Percentiles rank a stretch among this genome's conserved stretches.
phyloP scores from a whole-genome alignment of 805 yeast genomes.

The Metschnikowia baotianmanensis region DNA sequence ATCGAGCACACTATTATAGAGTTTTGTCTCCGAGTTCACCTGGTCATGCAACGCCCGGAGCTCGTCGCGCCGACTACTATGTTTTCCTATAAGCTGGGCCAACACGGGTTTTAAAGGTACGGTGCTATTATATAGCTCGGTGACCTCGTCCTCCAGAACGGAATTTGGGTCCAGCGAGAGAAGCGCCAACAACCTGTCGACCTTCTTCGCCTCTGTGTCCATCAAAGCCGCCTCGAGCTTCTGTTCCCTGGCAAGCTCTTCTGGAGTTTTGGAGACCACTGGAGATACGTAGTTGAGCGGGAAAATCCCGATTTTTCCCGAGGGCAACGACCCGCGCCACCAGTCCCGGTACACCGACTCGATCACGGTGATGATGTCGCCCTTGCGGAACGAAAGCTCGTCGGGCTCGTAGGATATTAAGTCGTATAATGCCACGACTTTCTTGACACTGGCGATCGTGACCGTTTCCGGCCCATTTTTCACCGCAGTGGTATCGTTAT shows the following conservation, averaged over 20 bases:
- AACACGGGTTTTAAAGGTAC: constrained; percentile 72
- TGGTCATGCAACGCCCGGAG: constrained; percentile 67
- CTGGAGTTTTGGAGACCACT: constrained; percentile 60
- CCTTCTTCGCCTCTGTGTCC: constrained; percentile 48
- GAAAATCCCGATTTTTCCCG: constrained; percentile 81
- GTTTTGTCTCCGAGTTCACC: constrained; percentile 62
- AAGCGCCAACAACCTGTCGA: constrained; percentile 67
- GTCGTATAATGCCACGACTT: constrained; percentile 85
- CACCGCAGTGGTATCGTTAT: background rate
- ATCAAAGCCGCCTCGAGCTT: constrained; percentile 54
- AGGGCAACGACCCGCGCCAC: constrained; percentile 84
- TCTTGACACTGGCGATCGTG: constrained; percentile 48
- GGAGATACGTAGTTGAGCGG: constrained; percentile 91
- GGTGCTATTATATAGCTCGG: constrained; percentile 67
- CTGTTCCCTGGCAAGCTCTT: constrained; percentile 52
- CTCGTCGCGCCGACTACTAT: constrained; percentile 75
- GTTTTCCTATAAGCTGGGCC: constrained; percentile 73
- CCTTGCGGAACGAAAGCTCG: constrained; percentile 81
- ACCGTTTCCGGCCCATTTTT: constrained; percentile 16
- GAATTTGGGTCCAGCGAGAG: constrained; percentile 37
- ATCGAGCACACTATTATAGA: constrained; percentile 70
- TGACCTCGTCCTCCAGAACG: constrained; percentile 62
- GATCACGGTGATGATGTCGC: constrained; percentile 83
- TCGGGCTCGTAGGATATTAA: constrained; percentile 76
- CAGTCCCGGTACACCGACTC: constrained; percentile 90